Base-by-base conservation (phyloP, 805 yeast genomes). In the Spathaspora gorwiae region DNA sequence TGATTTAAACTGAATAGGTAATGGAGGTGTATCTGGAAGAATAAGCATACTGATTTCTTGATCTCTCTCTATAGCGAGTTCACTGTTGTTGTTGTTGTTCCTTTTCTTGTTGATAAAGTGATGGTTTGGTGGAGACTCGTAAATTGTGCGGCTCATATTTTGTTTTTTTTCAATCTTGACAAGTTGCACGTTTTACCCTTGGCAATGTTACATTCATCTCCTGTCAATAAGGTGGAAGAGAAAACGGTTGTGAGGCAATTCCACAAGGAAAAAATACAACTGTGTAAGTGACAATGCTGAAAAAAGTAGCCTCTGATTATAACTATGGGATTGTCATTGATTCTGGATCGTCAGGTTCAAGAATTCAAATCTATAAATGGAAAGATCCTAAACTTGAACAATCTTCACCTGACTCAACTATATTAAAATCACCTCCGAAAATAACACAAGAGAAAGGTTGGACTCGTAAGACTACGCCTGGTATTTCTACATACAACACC, bases 331-430 rank as follows among this genome's bases (percentile, higher is more conserved):
- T 94, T 29, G 95, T 92, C 12, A 77, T 92, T 2, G 99, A 92
- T 64, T 89, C 97, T 0, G 99, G 99, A 1, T 90, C 97, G 1
- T 87, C 96, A 0, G 99, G 99, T 1, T 89, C 97, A 4, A 72
- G 99, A 43, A 75, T 87, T 12, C 90, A 88, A 61, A 78, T 92
- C 9, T 92, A 87, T 61, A 73, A 76, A 48, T 92, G 97, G 97
- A 75, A 76, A 11, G 81, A 82, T 54, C 70, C 62, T 27, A 60
- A 58, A 14, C 44, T 41, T 35, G 43, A 51, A 7, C 39, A 36
- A 29, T 42, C 50, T 8, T 49, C 65, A 1, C 44, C 61, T 3
- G 72, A 73, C 27, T 59, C 62, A 0, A 45, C 55, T 3, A 52
- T 65, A 0, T 54, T 79, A 37, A 70, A 69, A 5, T 78, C 89